These are phyloP conservation scores for Fusarium neocosmosporiellum DNA, from an alignment of 2,329 filamentous ascomycete genomes.

Conservation along the genomic window DNA sequence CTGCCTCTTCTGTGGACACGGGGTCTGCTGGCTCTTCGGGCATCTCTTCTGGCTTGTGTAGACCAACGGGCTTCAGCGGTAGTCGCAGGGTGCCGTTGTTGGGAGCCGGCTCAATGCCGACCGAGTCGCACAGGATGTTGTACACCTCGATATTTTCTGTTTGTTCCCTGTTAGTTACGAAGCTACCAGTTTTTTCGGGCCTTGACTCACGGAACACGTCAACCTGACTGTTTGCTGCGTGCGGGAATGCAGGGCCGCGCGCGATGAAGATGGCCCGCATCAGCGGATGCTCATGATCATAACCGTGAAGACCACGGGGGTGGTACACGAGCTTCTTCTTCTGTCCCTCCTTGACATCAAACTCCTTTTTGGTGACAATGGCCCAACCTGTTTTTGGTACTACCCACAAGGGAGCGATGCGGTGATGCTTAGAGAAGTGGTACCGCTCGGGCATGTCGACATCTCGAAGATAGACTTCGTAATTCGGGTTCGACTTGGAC, in stretches of 20 bases:
- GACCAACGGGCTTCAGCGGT: constrained; percentile 71
- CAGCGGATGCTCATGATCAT: constrained; percentile 92
- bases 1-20: constrained; percentile 39
- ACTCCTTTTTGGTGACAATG: constrained; percentile 83
- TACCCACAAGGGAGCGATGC: constrained; percentile 96
- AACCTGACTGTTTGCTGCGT: constrained; percentile 82
- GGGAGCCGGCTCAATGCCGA: constrained; percentile 76
- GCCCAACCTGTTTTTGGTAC: constrained; percentile 94
- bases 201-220: constrained; percentile 82
- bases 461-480: constrained; percentile 89
- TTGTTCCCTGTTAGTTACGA: constrained; percentile 56
- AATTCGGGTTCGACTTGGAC: constrained; percentile 71
- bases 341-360: constrained; percentile 75
- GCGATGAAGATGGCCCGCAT: constrained; percentile 98
- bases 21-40: constrained; percentile 67
- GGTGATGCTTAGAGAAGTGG: constrained; percentile 87
- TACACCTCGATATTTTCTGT: constrained; percentile 97
- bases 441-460: constrained; percentile 92
- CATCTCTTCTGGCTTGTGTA: constrained; percentile 65
- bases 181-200: not conserved
- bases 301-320: constrained; percentile 89
- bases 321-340: constrained; percentile 75
- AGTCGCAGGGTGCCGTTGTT: constrained; percentile 91
- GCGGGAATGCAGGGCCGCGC: constrained; percentile 90
- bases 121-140: constrained; percentile 90